phyloP scores from a whole-genome alignment of 106 monocot genomes.

The Allium sativum region DNA sequence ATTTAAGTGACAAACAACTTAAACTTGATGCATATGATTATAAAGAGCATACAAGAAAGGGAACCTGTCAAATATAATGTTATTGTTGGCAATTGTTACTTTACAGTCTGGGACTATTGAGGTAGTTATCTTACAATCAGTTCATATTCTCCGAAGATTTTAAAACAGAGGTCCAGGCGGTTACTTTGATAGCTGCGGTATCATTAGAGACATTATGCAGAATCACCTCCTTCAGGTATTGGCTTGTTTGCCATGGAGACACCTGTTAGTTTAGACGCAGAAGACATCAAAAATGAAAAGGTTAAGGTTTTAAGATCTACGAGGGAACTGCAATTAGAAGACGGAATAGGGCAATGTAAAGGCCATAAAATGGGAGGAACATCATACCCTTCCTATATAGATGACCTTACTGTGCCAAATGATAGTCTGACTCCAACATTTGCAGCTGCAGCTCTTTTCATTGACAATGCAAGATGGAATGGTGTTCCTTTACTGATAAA shows the following conservation, averaged over 20 bases:
- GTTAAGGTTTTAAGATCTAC: slow-evolving; percentile 2
- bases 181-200: slow-evolving; percentile 76
- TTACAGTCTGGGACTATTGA: too few species aligned
- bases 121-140: too few species aligned
- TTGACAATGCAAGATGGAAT: slow-evolving; percentile 92
- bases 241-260: slow-evolving; percentile 90
- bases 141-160: too few species aligned
- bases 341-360: slow-evolving; percentile 76
- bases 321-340: slow-evolving; percentile 10
- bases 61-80: too few species aligned
- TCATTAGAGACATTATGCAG: slow-evolving; percentile 87
- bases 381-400: slow-evolving; percentile 54
- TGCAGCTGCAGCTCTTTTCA: slow-evolving; percentile 84
- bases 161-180: slow-evolving; percentile 12
- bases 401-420: slow-evolving; percentile 69
- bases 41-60: too few species aligned
- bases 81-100: too few species aligned
- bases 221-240: slow-evolving; percentile 74
- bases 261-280: slow-evolving; percentile 69
- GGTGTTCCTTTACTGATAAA: slow-evolving; percentile 96
- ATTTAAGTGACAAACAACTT: too few species aligned
- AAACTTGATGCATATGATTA: too few species aligned
- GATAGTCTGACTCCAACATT: slow-evolving; percentile 82
- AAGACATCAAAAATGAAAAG: slow-evolving; percentile 80
- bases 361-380: slow-evolving; percentile 63